A percentile compares a stretch with the other conserved stretches of the same genome.
Conservation (phyloP, 352 stramenopile genomes). For the Phytophthora agathidicida region DNA sequence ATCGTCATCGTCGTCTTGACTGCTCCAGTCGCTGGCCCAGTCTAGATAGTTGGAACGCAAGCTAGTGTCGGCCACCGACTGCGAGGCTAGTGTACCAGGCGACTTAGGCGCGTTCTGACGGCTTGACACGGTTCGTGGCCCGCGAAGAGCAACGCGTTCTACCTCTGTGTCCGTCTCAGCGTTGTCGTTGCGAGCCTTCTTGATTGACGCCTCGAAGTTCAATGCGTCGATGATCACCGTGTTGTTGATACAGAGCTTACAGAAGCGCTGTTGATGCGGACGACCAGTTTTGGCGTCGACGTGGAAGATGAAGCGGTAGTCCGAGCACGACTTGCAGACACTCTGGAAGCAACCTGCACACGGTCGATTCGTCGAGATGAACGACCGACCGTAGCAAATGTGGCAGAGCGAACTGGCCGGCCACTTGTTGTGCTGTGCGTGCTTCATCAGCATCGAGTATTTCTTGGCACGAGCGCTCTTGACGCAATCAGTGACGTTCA, state of each 20-base stretch:
- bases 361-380: slow-evolving; percentile 44
- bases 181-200: slow-evolving; percentile 18
- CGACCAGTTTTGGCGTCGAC: slow-evolving; percentile 44
- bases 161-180: slow-evolving; percentile 30
- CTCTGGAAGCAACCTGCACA: slow-evolving; percentile 54
- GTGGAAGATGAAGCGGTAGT: slow-evolving; percentile 54
- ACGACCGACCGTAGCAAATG: slow-evolving; percentile 48
- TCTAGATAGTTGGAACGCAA: slow-evolving; percentile 44
- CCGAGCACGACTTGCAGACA: slow-evolving; percentile 53
- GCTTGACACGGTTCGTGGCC: slow-evolving; percentile 13
- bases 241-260: slow-evolving; percentile 51
- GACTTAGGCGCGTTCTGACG: slow-evolving; percentile 28
- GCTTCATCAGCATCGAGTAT: slow-evolving; percentile 44
- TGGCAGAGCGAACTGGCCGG: slow-evolving; percentile 41
- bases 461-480: slow-evolving; percentile 52
- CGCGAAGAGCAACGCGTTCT: slow-evolving; percentile 16
- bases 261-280: slow-evolving; percentile 49
- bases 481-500: slow-evolving; percentile 43
- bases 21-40: slow-evolving; percentile 45
- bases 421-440: slow-evolving; percentile 39
- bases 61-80: slow-evolving; percentile 33
- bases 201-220: slow-evolving; percentile 39
- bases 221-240: slow-evolving; percentile 37
- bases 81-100: slow-evolving; percentile 7
- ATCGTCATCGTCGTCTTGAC: slow-evolving; percentile 42